Conservation (phyloP, 805 yeast species). For the Candida stauntonica region DNA sequence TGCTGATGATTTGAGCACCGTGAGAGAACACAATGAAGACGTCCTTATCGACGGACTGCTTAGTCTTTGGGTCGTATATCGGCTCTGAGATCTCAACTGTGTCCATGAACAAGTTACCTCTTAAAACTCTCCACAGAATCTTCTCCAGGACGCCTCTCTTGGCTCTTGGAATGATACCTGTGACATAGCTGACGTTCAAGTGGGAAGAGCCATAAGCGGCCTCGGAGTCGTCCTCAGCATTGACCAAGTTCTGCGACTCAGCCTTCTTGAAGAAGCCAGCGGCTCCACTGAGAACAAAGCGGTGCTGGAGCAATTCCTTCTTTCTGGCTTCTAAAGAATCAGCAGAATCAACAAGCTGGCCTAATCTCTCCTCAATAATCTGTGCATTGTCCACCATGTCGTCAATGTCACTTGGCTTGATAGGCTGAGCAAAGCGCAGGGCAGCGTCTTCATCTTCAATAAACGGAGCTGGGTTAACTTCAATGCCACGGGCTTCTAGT, state of each 20-base stretch:
- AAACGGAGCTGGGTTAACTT: conserved; percentile 28
- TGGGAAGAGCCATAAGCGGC: conserved; percentile 23
- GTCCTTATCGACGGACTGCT: conserved; percentile 60
- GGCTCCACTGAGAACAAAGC: conserved; percentile 46
- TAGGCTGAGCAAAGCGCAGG: conserved; percentile 24
- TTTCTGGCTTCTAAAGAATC: conserved; percentile 57
- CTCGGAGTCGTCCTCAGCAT: conserved; percentile 19
- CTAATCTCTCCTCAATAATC: conserved; percentile 69
- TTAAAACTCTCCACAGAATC: conserved; percentile 86
- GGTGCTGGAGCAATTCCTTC: conserved; percentile 60
- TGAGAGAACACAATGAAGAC: conserved; percentile 90
- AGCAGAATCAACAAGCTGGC: conserved; percentile 66
- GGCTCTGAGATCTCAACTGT: conserved; percentile 69
- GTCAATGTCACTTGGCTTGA: conserved; percentile 39
- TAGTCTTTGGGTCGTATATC: conserved; percentile 60
- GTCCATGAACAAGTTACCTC: conserved; percentile 85
- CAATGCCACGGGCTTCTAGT: conserved; percentile 43
- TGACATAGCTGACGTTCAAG: conserved; percentile 45
- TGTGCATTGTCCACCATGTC: conserved; percentile 64
- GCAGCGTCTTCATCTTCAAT: conserved; percentile 28
- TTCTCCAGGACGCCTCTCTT: conserved; percentile 70
- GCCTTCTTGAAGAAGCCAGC: conserved; percentile 41
- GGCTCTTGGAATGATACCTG: conserved; percentile 79
- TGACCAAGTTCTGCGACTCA: conserved; percentile 11
- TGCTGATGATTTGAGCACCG: conserved; percentile 67